Base-by-base conservation (phyloP, 163 green algal genomes). In the Scenedesmus sp. region DNA sequence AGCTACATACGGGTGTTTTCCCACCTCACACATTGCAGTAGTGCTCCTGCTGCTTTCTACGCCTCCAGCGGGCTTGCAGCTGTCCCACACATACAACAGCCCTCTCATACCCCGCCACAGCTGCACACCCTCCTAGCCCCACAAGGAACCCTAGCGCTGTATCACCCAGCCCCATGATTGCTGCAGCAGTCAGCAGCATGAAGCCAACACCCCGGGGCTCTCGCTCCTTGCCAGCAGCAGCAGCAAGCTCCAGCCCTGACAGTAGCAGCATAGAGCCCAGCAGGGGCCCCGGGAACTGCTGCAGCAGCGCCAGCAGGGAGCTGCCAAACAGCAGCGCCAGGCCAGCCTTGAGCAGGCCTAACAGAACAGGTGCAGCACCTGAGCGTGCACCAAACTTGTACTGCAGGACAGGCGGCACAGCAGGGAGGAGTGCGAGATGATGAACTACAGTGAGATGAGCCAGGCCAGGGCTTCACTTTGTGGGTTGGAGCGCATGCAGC, bases 261-360 rank as follows among this genome's bases (percentile, higher is more conserved):
- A 96, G 91, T 52, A 95, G 84, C 46, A 98, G 95, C 94, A 98
- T 95, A 54, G 90, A 90, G 3, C 96, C 96, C 83, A 98, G 94
- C 82, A 98, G 87, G 1, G 96, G 92, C 59, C 88, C 13, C 15
- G 96, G 96, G 90, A 98, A 98, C 59, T 55, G n/a, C 62, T 93
- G 57, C 74, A 98, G 94, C 84, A 98, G 93, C 46, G 82, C 60
- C 52, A 96, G 84, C 52, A 98, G 92, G 0, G 93, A 96, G 82
- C 93, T 94, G 26, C 96, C 96, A 86, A 98, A 95, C n/a, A 96
- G 9, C 20, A 97, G 92, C 23, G 94, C 96, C 13, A 98, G 91
- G 0, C 87, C n/a, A 26, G 97, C 76, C 94, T 99, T 99, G 8
- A 95, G 26, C 2, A 93, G 46, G 1, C 97, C 97, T 59, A 99